Percentiles rank a stretch among this genome's conserved stretches.
Evolutionary conservation across 2,329 filamentous ascomycete species (phyloP).

Genomic region (Botrytis aclada): DNA sequence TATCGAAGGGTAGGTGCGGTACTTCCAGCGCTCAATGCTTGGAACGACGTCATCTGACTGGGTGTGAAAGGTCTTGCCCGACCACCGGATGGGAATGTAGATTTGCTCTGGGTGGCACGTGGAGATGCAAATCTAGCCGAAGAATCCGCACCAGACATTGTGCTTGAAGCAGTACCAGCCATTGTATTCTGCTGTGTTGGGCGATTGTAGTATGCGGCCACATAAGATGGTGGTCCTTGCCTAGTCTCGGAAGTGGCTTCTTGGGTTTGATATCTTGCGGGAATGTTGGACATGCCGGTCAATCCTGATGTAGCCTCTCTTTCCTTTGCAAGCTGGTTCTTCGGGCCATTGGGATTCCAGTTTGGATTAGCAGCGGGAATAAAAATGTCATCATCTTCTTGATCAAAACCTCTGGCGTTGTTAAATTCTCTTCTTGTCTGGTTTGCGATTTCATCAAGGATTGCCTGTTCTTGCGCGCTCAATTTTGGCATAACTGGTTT

Average conservation of each 20-base stretch:
- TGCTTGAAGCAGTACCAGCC: not conserved
- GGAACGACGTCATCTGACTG: constrained; percentile 7
- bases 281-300: not conserved
- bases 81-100: not conserved
- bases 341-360: not conserved
- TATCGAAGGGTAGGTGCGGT: constrained; percentile 15
- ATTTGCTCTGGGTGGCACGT: constrained; percentile 9
- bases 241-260: not conserved
- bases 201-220: constrained; percentile 9
- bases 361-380: not conserved
- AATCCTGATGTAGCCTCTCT: not conserved
- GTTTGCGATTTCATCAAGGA: not conserved
- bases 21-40: constrained; percentile 8
- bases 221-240: not conserved
- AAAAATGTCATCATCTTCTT: constrained; percentile 9
- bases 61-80: constrained; percentile 19
- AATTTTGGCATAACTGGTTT: constrained; percentile 3
- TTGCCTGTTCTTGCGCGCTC: constrained; percentile 1
- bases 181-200: not conserved
- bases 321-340: constrained; percentile 3
- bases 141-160: not conserved
- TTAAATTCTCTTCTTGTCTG: constrained; percentile 7
- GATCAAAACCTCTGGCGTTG: constrained; percentile 2
- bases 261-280: not conserved
- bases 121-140: constrained; percentile 5